Base-by-base conservation (phyloP, 2,329 filamentous ascomycete species). In the Verticillium klebahnii region DNA sequence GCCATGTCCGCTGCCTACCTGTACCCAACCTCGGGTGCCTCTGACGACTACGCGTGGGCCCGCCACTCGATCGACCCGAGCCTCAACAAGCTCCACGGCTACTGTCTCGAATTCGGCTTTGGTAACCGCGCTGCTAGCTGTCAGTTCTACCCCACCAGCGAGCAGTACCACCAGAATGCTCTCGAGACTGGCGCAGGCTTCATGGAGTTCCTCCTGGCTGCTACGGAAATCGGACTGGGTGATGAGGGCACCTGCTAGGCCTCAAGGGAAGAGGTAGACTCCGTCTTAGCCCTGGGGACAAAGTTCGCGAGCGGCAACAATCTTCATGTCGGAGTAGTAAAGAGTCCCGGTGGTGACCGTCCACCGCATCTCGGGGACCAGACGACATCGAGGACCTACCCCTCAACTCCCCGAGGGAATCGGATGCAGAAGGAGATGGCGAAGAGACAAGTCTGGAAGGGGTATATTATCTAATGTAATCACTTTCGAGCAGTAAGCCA, bases 91-190 rank as follows among this genome's bases (percentile, higher is more conserved):
- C 69, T 83, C 17, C 74, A 79, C 59, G 75, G 75, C 1, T 74
- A 79, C 57, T 78, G 75, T 0, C 67, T 84, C 25, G 80, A 84
- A 70, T 83, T 84, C 69, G 81, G 82, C 0, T 74, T 73, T 57
- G 70, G 68, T 6, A 77, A 76, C 62, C 60, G 64, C 9, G 63
- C 64, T 32, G 70, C 68, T 2, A 70, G 68, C 3, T 75, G 76
- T 57, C 73, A 75, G 0, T 84, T 83, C 63, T 84, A 84, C 64
- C 80, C 80, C 0, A 77, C 75, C 1, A 67, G 69, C 2, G 66
- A 70, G 39, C 72, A 77, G 69, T 82, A 81, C 65, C 75, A 78
- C 63, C 63, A 69, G 59, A 81, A 75, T 64, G 70, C 83, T 65
- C 71, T 74, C 45, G 79, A 82, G 70, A 78, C 77, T 14, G 74